Conservation (phyloP, 441 rosid species). For the Arabidopsis lyrata region DNA sequence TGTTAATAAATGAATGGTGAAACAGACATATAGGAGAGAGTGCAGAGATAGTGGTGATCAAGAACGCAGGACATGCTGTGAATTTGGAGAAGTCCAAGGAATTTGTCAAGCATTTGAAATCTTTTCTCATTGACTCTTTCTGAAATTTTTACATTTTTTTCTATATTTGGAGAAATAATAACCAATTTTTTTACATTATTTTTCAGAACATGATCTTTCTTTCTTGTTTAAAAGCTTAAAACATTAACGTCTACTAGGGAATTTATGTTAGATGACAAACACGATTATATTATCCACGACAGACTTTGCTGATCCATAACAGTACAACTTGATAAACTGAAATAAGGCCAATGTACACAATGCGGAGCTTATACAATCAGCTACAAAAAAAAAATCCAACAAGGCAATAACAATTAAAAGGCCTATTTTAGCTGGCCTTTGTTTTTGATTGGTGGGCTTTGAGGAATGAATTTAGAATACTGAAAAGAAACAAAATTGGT, state of each 20-base stretch:
- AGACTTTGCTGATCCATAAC: background rate
- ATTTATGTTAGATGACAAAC: background rate
- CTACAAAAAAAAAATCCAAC: background rate
- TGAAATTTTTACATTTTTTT: background rate
- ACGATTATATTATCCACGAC: background rate
- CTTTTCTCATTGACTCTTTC: slow-evolving; percentile 53
- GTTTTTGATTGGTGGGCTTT: background rate
- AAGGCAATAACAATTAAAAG: background rate
- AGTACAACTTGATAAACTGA: background rate
- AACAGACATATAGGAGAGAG: slow-evolving; percentile 68
- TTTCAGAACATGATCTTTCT: background rate
- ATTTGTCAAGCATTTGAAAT: slow-evolving; percentile 64
- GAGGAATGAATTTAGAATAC: background rate
- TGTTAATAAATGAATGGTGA: background rate
- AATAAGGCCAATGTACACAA: background rate
- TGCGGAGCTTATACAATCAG: background rate
- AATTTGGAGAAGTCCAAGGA: slow-evolving; percentile 76
- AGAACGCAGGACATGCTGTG: slow-evolving; percentile 84
- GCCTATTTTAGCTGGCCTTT: background rate
- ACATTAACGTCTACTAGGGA: background rate
- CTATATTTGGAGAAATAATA: background rate
- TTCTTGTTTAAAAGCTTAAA: background rate
- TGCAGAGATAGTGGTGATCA: slow-evolving; percentile 65
- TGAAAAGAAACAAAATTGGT: background rate
- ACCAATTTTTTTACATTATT: background rate